Conservation (phyloP, 192 early-diverging fungal genomes). For the Rhizoclosmatium globosum region DNA sequence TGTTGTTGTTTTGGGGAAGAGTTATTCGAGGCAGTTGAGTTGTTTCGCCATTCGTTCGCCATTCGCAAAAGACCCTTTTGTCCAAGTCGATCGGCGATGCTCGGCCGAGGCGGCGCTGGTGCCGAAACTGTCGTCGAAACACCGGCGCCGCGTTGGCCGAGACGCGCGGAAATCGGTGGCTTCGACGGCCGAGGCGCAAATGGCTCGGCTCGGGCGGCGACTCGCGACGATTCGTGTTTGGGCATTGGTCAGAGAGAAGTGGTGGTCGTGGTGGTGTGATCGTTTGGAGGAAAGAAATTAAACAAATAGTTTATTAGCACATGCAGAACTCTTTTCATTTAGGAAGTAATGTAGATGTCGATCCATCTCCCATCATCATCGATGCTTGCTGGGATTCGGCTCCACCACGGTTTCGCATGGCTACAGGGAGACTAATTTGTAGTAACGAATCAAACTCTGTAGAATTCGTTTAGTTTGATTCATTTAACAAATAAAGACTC, state of each 20-base stretch:
- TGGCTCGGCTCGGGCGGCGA: background rate
- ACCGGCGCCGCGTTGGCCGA: background rate
- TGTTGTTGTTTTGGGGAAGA: background rate
- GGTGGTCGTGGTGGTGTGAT: too few relatives aligned
- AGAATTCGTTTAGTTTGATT: background rate
- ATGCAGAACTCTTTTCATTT: background rate
- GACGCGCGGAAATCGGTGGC: constrained; percentile 8
- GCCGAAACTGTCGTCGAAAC: background rate
- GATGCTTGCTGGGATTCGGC: background rate
- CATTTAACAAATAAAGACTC: background rate
- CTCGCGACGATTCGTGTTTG: background rate
- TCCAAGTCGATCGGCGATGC: constrained; percentile 2
- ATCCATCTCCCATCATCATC: background rate
- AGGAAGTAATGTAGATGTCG: background rate
- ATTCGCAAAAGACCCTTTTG: background rate
- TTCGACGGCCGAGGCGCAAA: background rate
- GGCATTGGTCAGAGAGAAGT: background rate
- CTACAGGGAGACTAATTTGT: constrained; percentile 23
- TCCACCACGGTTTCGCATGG: background rate
- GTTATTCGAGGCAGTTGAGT: background rate
- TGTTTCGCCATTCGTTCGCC: background rate
- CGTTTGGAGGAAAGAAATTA: too few relatives aligned
- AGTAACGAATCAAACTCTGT: constrained; percentile 30
- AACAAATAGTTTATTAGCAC: too few relatives aligned
- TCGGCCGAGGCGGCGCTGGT: background rate